These are phyloP conservation scores for Nicotiana obtusifolia DNA, from an alignment of 257 asterid genomes.

Conservation along the genomic window DNA sequence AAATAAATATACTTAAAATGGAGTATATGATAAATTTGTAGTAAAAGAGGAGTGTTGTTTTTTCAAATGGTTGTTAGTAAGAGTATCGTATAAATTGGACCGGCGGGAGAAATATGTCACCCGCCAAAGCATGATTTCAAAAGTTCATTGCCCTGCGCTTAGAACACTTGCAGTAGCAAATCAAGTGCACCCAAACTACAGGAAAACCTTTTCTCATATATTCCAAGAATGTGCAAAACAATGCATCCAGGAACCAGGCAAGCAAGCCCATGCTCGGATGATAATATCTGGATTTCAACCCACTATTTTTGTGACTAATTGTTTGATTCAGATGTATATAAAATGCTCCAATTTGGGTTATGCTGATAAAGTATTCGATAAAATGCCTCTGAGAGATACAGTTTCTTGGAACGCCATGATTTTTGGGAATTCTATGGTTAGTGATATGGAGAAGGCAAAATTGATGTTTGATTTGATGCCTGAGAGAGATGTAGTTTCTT, in stretches of 20 bases:
- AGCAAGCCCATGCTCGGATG: conserved; percentile 73
- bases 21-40: no score
- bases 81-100: no score
- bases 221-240: conserved; percentile 61
- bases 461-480: conserved; percentile 51
- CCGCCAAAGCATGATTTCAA: conserved; percentile 48
- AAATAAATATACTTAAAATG: no score
- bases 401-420: conserved; percentile 79
- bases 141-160: conserved; percentile 16
- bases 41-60: no score
- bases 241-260: conserved; percentile 45
- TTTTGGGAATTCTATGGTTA: conserved; percentile 43
- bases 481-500: conserved; percentile 67
- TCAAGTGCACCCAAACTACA: conserved; percentile 21
- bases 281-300: conserved; percentile 63
- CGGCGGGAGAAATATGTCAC: neutral
- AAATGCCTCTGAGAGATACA: conserved; percentile 54
- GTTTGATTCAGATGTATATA: conserved; percentile 59
- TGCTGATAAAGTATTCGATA: conserved; percentile 63
- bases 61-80: no score
- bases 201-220: conserved; percentile 54
- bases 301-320: conserved; percentile 64
- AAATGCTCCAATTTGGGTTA: conserved; percentile 40
- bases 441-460: conserved; percentile 40
- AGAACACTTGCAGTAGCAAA: conserved; percentile 19